Base-by-base conservation (phyloP, 192 early-diverging fungal genomes). In the Geranomyces michiganensis region DNA sequence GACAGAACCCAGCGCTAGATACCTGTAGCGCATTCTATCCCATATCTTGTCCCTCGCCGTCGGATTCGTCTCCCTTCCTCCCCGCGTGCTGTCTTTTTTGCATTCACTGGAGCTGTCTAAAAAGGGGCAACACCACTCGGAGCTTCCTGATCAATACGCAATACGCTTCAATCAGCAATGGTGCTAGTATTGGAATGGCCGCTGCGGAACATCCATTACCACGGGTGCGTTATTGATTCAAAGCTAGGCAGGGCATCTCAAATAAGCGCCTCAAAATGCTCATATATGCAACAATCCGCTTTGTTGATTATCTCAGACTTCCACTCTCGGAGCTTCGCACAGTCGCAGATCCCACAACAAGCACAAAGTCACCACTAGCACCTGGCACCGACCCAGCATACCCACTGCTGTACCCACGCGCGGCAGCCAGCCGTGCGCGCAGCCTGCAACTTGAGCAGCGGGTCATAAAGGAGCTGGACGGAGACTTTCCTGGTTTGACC, bases 361-460 rank as follows among this genome's bases (percentile, higher is more conserved):
- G 21, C 26, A 60, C 58, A 53, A 8, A 8, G 4, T 33, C 58
- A 60, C 31, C 58, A 2, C 17, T 29, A 17, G 21, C 51, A 55
- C 51, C 19, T 3, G 36, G 36, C 36, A 41, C 51, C 51, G 21
- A 55, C 21, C 51, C 19, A 27, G 19, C 51, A 4, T 27, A 60
- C 31, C 58, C 58, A 17, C 58, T 60, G 21, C 58, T 60, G 21
- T 60, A 60, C 31, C 58, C 31, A 8, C 58, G 58, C 31, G 58
- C 58, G 7, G 27, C 22, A 29, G 21, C 17, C 58, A 60, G 30
- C 58, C 58, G 58, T 19, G 31, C 58, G 5, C 58, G 58, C 22
- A 32, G 15, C 8, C 7, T 19, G 26, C 29, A 27, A 7, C 58
- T 60, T 4, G 58, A 60, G 29, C 5, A 32, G 15, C 58, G 58